phyloP scores from a whole-genome alignment of 2,329 filamentous ascomycete genomes.

The Hymenoscyphus salicellus region DNA sequence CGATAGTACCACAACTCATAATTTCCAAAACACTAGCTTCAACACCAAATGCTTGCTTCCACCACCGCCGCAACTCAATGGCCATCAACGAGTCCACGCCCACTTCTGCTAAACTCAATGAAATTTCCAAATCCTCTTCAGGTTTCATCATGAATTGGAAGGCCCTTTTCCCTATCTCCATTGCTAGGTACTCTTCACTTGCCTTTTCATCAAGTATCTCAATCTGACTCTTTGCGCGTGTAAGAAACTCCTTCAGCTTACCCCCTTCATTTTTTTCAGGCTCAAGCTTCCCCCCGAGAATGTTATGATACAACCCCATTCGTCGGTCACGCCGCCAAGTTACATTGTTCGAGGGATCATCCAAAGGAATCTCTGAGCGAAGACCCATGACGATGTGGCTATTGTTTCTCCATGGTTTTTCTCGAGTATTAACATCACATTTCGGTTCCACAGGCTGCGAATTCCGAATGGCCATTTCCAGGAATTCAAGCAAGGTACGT shows the following conservation, averaged over 20 bases:
- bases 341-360: slow-evolving; percentile 11
- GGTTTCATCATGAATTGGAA: slow-evolving; percentile 3
- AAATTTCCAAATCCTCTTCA: slow-evolving; percentile 1
- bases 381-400: not conserved
- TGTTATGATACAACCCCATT: slow-evolving; percentile 13
- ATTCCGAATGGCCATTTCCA: not conserved
- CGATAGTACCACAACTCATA: not conserved
- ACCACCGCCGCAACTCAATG: slow-evolving; percentile 22
- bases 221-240: not conserved
- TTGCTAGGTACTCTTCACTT: slow-evolving; percentile 8
- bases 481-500: not conserved
- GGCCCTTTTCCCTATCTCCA: slow-evolving; percentile 4
- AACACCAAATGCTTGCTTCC: slow-evolving; percentile 7
- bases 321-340: slow-evolving; percentile 18
- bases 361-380: not conserved
- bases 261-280: not conserved
- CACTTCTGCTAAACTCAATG: slow-evolving; percentile 1
- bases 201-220: too few species aligned
- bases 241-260: slow-evolving; percentile 1
- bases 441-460: not conserved
- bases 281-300: not conserved
- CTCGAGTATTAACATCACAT: not conserved
- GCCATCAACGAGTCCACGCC: slow-evolving; percentile 20
- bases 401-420: not conserved
- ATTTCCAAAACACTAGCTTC: slow-evolving; percentile 14